These are phyloP conservation scores for Penicillium oxalicum DNA, from an alignment of 2,329 filamentous ascomycete species.

Conservation along the genomic window DNA sequence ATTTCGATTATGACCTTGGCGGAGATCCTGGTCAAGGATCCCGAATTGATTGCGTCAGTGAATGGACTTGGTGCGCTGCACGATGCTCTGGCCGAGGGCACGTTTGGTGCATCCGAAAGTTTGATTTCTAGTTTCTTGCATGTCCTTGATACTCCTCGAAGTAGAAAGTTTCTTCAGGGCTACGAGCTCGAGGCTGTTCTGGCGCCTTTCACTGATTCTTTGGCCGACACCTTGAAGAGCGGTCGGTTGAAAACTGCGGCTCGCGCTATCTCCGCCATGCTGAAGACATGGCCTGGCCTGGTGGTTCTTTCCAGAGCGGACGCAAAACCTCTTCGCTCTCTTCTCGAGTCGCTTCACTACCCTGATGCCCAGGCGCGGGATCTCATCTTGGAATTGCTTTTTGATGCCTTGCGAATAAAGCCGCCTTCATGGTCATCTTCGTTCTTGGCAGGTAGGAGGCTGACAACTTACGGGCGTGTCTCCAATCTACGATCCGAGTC, in stretches of 20 bases:
- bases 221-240: slow-evolving; percentile 50
- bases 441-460: slow-evolving; percentile 81
- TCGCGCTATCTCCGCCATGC: slow-evolving; percentile 81
- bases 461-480: slow-evolving; percentile 96
- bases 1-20: slow-evolving; percentile 91
- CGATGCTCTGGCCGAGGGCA: slow-evolving; percentile 85
- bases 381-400: slow-evolving; percentile 81
- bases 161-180: slow-evolving; percentile 74
- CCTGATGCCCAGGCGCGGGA: slow-evolving; percentile 56
- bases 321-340: slow-evolving; percentile 74
- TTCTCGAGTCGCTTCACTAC: slow-evolving; percentile 62
- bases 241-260: slow-evolving; percentile 76
- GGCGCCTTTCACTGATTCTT: slow-evolving; percentile 83
- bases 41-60: slow-evolving; percentile 70
- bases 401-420: slow-evolving; percentile 80
- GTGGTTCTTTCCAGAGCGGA: slow-evolving; percentile 84
- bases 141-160: slow-evolving; percentile 75
- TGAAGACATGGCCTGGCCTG: slow-evolving; percentile 91
- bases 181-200: slow-evolving; percentile 87
- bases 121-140: slow-evolving; percentile 82
- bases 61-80: slow-evolving; percentile 82
- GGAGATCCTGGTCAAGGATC: slow-evolving; percentile 83
- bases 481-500: slow-evolving; percentile 67
- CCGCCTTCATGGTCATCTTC: slow-evolving; percentile 91
- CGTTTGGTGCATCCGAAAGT: slow-evolving; percentile 87